phyloP scores from a whole-genome alignment of 2,329 filamentous ascomycete species.

The Paecilomyces niveus region DNA sequence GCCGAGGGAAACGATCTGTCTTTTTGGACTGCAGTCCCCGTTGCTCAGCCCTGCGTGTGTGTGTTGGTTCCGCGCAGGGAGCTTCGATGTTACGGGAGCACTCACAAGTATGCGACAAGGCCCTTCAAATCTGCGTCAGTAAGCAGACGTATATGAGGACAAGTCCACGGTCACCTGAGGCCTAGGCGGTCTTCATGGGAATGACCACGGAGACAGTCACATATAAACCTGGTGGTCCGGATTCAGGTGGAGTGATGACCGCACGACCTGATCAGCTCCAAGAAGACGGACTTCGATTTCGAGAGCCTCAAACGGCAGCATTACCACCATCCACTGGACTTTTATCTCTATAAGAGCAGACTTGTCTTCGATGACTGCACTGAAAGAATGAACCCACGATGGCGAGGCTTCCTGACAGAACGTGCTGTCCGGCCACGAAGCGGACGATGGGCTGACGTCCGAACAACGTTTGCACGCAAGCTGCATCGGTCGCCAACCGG shows the following conservation, averaged over 20 bases:
- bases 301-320: not conserved
- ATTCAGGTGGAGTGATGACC: not conserved
- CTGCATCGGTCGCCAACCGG: not conserved
- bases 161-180: not conserved
- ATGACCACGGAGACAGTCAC: not conserved
- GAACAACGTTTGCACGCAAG: not conserved
- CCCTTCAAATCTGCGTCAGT: not conserved
- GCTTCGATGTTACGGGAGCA: not conserved
- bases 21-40: not conserved
- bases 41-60: not conserved
- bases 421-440: not conserved
- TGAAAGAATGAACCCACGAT: not conserved
- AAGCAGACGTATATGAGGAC: not conserved
- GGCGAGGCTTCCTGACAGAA: not conserved
- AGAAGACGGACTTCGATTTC: not conserved
- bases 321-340: not conserved
- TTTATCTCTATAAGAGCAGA: not conserved
- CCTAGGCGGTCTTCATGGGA: not conserved
- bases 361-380: not conserved
- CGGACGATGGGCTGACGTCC: not conserved
- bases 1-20: not conserved
- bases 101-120: not conserved
- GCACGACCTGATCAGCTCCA: not conserved
- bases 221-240: not conserved
- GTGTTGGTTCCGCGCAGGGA: not conserved